phyloP scores from a whole-genome alignment of 1,284 basidiomycete species.

The Takashimella koratensis region DNA sequence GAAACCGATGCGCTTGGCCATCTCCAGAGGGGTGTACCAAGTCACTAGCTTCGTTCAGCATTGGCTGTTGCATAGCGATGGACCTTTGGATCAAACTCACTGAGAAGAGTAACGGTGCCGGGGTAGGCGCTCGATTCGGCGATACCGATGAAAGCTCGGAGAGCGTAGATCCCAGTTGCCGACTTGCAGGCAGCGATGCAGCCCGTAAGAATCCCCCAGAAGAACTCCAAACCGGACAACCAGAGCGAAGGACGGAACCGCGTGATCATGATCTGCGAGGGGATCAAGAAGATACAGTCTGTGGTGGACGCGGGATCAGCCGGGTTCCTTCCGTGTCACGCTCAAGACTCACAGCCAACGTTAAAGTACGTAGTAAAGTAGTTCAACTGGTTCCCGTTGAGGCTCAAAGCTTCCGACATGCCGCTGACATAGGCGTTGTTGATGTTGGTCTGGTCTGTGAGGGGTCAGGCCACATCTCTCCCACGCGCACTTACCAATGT shows the following conservation, averaged over 20 bases:
- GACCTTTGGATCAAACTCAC: no score
- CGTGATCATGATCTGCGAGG: constrained; percentile 24
- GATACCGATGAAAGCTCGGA: constrained; percentile 25
- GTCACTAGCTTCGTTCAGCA: constrained; percentile 14
- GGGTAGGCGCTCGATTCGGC: constrained; percentile 26
- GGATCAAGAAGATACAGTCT: constrained; percentile 29
- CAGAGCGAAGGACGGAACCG: constrained; percentile 19
- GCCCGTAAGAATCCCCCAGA: constrained; percentile 26
- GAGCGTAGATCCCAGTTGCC: constrained; percentile 22
- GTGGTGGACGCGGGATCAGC: constrained; percentile 3
- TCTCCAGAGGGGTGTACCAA: constrained; percentile 26
- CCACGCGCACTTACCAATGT: no score
- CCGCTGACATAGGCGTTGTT: constrained; percentile 59
- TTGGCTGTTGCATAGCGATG: no score
- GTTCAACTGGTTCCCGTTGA: constrained; percentile 67
- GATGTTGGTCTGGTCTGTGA: constrained; percentile 26
- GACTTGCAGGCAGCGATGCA: constrained; percentile 22
- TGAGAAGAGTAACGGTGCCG: constrained; percentile 22
- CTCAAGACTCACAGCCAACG: constrained; percentile 21
- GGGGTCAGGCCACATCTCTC: no score
- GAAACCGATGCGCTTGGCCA: constrained; percentile 22
- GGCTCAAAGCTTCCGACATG: constrained; percentile 70
- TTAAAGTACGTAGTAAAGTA: constrained; percentile 41
- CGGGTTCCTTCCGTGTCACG: not conserved
- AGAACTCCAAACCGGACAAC: constrained; percentile 19